phyloP scores from a whole-genome alignment of 1,284 basidiomycete species.

The Fomitiporia mediterranea region DNA sequence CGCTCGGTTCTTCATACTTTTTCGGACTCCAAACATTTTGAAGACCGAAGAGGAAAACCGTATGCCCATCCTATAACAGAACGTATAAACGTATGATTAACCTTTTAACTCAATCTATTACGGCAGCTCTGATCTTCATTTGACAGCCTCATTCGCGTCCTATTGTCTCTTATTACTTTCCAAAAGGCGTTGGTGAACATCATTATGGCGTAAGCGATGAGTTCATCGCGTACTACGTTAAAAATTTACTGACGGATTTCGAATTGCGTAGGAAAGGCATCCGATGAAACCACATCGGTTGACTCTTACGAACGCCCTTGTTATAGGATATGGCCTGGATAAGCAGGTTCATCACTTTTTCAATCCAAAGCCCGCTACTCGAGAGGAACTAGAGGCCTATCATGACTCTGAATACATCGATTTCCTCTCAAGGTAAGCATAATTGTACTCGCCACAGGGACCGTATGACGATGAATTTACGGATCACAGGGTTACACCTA shows the following conservation, averaged over 20 bases:
- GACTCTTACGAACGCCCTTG: conserved; percentile 92
- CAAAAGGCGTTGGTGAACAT: conserved; percentile 90
- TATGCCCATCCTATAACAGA: conserved; percentile 71
- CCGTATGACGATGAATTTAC: conserved; percentile 1
- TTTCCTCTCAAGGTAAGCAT: conserved; percentile 77
- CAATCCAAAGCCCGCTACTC: conserved; percentile 83
- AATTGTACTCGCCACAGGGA: not conserved
- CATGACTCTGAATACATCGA: conserved; percentile 96
- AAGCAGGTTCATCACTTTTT: conserved; percentile 93
- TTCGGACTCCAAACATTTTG: conserved; percentile 66
- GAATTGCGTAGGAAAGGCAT: conserved; percentile 6
- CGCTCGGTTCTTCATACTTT: conserved; percentile 42
- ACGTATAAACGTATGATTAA: conserved; percentile 56
- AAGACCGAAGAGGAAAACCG: conserved; percentile 62
- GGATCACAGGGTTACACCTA: conserved; percentile 68
- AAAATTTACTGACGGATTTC: no score
- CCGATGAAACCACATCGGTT: conserved; percentile 43
- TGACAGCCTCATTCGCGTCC: conserved; percentile 77
- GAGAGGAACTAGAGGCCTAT: conserved; percentile 86
- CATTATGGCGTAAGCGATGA: conserved; percentile 79
- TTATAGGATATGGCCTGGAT: conserved; percentile 94
- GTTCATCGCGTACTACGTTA: not conserved
- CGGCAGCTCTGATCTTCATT: conserved; percentile 11
- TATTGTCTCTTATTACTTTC: conserved; percentile 93
- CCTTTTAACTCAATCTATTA: conserved; percentile 4